Evolutionary conservation across 805 yeast genomes (phyloP), one percentile per base, ranked within the genome.

Genomic region (Barnettozyma wickerhamii): DNA sequence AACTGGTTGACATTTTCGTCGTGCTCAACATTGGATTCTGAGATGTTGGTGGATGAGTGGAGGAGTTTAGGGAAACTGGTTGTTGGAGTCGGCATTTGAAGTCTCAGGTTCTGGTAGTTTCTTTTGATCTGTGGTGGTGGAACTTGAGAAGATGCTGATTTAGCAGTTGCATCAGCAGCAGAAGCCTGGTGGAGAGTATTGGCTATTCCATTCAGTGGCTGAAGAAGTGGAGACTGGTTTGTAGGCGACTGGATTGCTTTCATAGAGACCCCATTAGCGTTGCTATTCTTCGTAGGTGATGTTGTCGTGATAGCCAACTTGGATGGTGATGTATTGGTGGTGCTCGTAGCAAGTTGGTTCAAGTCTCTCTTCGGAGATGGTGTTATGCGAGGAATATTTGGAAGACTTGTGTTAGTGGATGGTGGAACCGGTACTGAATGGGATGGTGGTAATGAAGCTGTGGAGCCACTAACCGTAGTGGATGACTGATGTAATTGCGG

Each of bases 51-150:
- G 7, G 69, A 68, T 7, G 74, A 64, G 40, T 51, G 53, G 33
- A 50, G 43, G 27, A 52, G 38, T 43, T 48, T 54, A 32, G 55
- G 57, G 31, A 50, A 48, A 15, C 43, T 63, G 2, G 75, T 55
- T 0, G 80, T 71, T 1, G 91, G 90, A 3, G 78, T 71, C 4
- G 90, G 91, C 89, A 84, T 83, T 56, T 83, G 89, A 17, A 84
- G 68, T 45, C 78, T 76, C 33, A 81, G 60, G 27, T 80, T 72
- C 1, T 81, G 79, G 43, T 76, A 71, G 26, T 72, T 71, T 30
- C 73, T 63, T 33, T 65, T 65, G 4, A 44, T 26, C 10, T 39
- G 37, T 30, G 50, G 26, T 7, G 32, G 30, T 3, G 42, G 28
- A 6, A 18, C 32, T 6, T 21, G 37, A 15, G 29, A 34, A 24